Conservation (phyloP, 1,284 basidiomycete species). For the Wolfiporia cocos region DNA sequence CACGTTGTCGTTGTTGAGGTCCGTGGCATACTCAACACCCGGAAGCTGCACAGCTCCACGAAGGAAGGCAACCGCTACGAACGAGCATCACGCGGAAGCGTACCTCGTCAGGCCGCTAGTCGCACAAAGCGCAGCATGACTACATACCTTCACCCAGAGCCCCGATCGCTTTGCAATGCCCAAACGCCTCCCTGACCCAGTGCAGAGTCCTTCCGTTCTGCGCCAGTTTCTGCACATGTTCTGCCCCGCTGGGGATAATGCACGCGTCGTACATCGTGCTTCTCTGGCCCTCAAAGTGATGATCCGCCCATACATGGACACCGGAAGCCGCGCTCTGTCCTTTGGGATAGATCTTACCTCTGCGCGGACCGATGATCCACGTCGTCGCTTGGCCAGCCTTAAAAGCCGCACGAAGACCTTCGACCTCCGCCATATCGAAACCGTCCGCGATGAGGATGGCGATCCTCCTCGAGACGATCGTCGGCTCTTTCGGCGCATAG, state of each 20-base stretch:
- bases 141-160: slow-evolving; percentile 59
- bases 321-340: slow-evolving; percentile 25
- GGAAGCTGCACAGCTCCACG: slow-evolving; percentile 40
- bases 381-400: slow-evolving; percentile 48
- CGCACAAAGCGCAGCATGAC: neutral
- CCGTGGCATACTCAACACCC: slow-evolving; percentile 32
- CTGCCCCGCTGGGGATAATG: slow-evolving; percentile 61
- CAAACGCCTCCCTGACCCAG: slow-evolving; percentile 74
- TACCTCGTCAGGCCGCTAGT: neutral
- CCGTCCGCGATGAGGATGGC: slow-evolving; percentile 73
- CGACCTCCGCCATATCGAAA: slow-evolving; percentile 55
- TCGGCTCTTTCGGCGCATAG: slow-evolving; percentile 55
- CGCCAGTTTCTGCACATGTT: slow-evolving; percentile 45
- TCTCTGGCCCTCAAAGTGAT: slow-evolving; percentile 71
- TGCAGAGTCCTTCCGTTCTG: slow-evolving; percentile 56
- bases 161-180: slow-evolving; percentile 73
- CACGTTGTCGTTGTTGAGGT: slow-evolving; percentile 32
- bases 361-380: slow-evolving; percentile 64
- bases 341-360: slow-evolving; percentile 51
- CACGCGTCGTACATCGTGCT: slow-evolving; percentile 79
- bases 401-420: slow-evolving; percentile 49
- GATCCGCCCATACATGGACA: slow-evolving; percentile 46
- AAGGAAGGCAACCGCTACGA: slow-evolving; percentile 43
- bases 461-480: slow-evolving; percentile 61
- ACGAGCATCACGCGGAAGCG: neutral